Evolutionary conservation across 306 rosid genomes (phyloP).

Genomic region (Pyrus bretschneideri): DNA sequence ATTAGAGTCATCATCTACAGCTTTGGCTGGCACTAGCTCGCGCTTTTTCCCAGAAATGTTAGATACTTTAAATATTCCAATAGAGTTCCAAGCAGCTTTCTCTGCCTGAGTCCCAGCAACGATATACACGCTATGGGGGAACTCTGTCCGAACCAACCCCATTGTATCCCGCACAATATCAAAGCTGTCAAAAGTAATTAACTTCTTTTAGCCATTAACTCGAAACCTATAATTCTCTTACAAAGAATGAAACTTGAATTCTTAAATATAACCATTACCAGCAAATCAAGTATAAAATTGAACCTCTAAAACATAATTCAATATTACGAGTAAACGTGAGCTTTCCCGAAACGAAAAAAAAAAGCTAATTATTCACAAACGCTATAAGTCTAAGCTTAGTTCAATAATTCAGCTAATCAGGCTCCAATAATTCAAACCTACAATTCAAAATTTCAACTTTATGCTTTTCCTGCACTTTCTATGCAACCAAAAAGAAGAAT

Average conservation of each 20-base stretch:
- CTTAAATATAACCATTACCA: not conserved
- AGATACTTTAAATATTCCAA: conserved; percentile 77
- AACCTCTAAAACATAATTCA: not conserved
- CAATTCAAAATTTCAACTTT: not conserved
- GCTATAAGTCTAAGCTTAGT: not conserved
- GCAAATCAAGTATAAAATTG: not conserved
- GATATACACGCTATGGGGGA: conserved; percentile 72
- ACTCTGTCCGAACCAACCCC: conserved; percentile 73
- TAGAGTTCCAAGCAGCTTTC: conserved; percentile 65
- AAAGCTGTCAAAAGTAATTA: conserved; percentile 53
- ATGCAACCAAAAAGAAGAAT: not conserved
- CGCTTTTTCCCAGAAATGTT: conserved; percentile 84
- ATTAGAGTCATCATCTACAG: conserved; percentile 40
- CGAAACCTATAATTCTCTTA: not conserved
- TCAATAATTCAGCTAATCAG: not conserved
- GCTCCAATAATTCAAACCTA: not conserved
- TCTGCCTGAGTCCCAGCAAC: conserved; percentile 97
- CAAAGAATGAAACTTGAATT: not conserved
- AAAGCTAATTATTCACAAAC: not conserved
- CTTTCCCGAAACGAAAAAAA: not conserved
- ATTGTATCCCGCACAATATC: conserved; percentile 69
- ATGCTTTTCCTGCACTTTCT: not conserved
- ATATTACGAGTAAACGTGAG: not conserved
- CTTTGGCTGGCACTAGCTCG: conserved; percentile 50
- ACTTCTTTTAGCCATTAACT: not conserved